phyloP scores from a whole-genome alignment of 441 rosid species.

The Arabidopsis lyrata region DNA sequence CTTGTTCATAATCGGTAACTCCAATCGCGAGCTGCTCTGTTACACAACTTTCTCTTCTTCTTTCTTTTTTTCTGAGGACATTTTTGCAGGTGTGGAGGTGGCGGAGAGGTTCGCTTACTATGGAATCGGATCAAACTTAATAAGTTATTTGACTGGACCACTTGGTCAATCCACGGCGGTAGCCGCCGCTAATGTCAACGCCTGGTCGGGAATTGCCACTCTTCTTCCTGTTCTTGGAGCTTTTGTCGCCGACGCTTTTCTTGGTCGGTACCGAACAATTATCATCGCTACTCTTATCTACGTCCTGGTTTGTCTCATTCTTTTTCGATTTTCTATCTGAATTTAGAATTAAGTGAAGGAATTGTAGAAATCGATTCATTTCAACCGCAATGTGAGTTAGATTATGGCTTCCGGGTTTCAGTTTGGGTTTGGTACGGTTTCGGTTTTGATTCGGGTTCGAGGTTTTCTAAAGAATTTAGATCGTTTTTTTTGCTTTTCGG shows the following conservation, averaged over 20 bases:
- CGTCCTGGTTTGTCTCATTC: conserved; percentile 49
- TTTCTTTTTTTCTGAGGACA: neutral
- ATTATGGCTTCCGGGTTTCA: no score
- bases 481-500: neutral
- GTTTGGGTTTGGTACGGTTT: no score
- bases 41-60: neutral
- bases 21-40: neutral
- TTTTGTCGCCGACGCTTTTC: conserved; percentile 62
- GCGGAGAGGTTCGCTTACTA: conserved; percentile 50
- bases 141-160: conserved; percentile 65
- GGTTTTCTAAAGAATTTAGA: no score
- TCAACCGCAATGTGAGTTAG: no score
- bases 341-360: no score
- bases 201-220: conserved; percentile 54
- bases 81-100: conserved; percentile 43
- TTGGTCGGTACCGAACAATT: conserved; percentile 64
- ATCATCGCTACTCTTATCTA: conserved; percentile 55
- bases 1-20: conserved; percentile 47
- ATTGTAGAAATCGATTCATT: no score
- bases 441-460: no score
- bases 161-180: conserved; percentile 62
- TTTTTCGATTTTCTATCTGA: no score
- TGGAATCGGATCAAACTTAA: conserved; percentile 60
- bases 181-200: conserved; percentile 69
- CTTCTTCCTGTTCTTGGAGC: conserved; percentile 64